These are phyloP conservation scores for Coemansia sp. DNA, from an alignment of 192 early-diverging fungal species.

Conservation along the genomic window DNA sequence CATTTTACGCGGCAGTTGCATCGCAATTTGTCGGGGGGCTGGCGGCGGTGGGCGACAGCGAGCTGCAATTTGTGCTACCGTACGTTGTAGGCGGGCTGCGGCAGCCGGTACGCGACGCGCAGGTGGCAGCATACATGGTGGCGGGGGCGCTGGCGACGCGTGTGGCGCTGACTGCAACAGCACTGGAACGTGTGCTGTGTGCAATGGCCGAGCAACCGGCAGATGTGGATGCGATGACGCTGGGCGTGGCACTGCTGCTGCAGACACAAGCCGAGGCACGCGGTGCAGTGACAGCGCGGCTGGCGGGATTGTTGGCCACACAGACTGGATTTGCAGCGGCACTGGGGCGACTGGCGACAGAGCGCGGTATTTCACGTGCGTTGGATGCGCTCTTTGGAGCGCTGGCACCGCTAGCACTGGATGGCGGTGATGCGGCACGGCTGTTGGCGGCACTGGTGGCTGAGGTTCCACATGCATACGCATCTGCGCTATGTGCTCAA, in stretches of 20 bases:
- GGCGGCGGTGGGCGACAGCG: slow-evolving; percentile 16
- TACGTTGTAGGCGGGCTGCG: slow-evolving; percentile 35
- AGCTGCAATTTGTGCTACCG: slow-evolving; percentile 47
- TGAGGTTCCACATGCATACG: slow-evolving; percentile 11
- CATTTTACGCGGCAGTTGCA: slow-evolving; percentile 42
- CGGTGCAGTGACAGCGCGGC: slow-evolving; percentile 5
- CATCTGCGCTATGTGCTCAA: slow-evolving; percentile 17
- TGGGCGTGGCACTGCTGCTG: slow-evolving; percentile 39
- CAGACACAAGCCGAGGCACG: slow-evolving; percentile 37
- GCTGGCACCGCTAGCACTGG: slow-evolving; percentile 20
- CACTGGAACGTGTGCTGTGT: slow-evolving; percentile 30
- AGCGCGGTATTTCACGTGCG: not conserved
- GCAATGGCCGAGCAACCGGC: slow-evolving; percentile 29
- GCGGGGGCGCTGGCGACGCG: slow-evolving; percentile 37
- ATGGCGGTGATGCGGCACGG: not conserved
- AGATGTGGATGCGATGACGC: slow-evolving; percentile 28
- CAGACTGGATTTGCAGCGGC: slow-evolving; percentile 12
- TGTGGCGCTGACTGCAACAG: slow-evolving; percentile 26
- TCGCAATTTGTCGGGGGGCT: slow-evolving; percentile 44
- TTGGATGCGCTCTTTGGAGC: slow-evolving; percentile 21
- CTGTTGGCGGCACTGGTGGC: slow-evolving; percentile 22
- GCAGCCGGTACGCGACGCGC: slow-evolving; percentile 23
- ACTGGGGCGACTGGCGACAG: not conserved
- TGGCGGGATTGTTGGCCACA: slow-evolving; percentile 12
- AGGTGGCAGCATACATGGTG: slow-evolving; percentile 48